phyloP scores from a whole-genome alignment of 371 early-diverging fungal species.

The Mucor lusitanicus region DNA sequence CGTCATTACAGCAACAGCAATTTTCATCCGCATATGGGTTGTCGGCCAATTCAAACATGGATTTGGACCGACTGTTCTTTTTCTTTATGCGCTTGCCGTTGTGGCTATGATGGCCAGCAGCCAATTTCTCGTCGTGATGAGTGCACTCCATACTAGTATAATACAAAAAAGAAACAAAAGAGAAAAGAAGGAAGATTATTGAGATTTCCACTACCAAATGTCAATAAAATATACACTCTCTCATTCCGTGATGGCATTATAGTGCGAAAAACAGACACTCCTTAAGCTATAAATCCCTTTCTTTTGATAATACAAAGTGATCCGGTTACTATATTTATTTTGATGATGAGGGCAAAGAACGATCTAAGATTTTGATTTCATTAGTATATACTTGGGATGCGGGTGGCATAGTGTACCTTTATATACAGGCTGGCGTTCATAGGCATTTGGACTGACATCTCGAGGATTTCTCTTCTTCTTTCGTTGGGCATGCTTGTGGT shows the following conservation, averaged over 20 bases:
- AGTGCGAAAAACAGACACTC: background rate
- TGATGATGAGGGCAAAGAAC: constrained; percentile 3
- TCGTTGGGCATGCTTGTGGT: constrained; percentile 23
- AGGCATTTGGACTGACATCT: constrained; percentile 66
- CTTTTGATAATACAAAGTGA: background rate
- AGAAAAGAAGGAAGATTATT: background rate
- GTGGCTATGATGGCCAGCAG: background rate
- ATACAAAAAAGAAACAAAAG: background rate
- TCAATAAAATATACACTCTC: background rate
- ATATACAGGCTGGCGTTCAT: constrained; percentile 70
- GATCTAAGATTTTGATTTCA: constrained; percentile 5
- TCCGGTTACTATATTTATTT: constrained; percentile 8
- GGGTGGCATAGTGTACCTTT: constrained; percentile 25
- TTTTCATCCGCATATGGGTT: constrained; percentile 21
- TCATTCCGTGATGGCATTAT: background rate
- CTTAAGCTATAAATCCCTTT: constrained; percentile 3
- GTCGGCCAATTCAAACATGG: constrained; percentile 30
- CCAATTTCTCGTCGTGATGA: background rate
- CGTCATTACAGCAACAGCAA: background rate
- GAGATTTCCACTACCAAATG: background rate
- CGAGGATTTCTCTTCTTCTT: constrained; percentile 45
- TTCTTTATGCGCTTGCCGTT: constrained; percentile 2
- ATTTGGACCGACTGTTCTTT: constrained; percentile 29
- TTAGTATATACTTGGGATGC: background rate
- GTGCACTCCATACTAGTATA: background rate